phyloP scores from a whole-genome alignment of 768 basidiomycete genomes.

The Naematelia aurantialba region DNA sequence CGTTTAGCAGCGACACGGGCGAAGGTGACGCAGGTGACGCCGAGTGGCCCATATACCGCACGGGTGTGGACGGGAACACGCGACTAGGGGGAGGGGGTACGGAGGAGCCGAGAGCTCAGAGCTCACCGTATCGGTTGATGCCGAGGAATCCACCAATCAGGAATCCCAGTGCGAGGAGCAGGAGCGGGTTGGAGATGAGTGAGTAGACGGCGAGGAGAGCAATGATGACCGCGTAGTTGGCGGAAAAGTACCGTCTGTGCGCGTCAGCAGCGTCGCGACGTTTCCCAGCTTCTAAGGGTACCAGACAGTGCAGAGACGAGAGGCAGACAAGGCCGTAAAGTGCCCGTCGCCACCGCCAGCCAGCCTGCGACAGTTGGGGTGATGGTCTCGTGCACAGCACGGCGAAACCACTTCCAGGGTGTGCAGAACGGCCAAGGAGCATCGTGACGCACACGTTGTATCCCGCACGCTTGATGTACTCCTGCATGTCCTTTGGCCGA shows the following conservation, averaged over 20 bases:
- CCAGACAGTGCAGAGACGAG: neutral
- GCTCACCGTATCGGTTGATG: constrained; percentile 83
- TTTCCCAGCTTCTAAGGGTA: too few relatives aligned
- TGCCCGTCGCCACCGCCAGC: neutral
- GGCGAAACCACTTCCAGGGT: too few relatives aligned
- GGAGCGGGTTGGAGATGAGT: constrained; percentile 71
- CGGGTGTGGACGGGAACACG: neutral
- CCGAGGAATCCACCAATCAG: constrained; percentile 84
- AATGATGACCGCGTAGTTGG: constrained; percentile 87
- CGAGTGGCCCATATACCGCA: neutral
- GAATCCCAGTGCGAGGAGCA: constrained; percentile 79
- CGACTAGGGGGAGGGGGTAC: neutral
- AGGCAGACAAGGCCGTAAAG: neutral
- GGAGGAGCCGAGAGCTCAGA: neutral
- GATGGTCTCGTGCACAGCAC: neutral
- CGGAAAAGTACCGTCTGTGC: constrained; percentile 52
- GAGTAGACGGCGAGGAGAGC: constrained; percentile 83
- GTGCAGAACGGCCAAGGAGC: too few relatives aligned
- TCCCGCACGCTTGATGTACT: constrained; percentile 40
- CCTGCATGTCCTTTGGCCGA: constrained; percentile 35
- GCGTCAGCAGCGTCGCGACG: neutral
- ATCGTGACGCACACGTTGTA: constrained; percentile 45
- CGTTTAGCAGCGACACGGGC: neutral
- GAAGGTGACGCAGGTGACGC: neutral
- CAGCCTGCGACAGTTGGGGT: neutral